Evolutionary conservation across 2,329 filamentous ascomycete genomes (phyloP).

Genomic region (Ophiostoma angusticollis): DNA sequence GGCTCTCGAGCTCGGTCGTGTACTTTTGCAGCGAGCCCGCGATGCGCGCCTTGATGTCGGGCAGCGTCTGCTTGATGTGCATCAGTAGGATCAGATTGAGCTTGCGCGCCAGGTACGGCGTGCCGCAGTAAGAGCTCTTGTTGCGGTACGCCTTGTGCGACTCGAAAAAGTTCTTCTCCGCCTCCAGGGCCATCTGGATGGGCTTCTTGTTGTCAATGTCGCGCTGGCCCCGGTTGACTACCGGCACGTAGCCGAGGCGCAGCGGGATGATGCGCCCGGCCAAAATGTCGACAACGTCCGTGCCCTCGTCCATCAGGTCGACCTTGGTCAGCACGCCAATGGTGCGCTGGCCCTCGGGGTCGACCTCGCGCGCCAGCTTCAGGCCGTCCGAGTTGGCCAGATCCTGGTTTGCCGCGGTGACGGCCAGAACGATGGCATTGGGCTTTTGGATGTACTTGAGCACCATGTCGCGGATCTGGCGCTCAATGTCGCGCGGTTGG

Average conservation of each 20-base stretch:
- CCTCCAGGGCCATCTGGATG: constrained; percentile 80
- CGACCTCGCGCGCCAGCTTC: constrained; percentile 93
- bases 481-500: constrained; percentile 95
- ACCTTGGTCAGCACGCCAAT: constrained; percentile 95
- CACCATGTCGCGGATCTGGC: constrained; percentile 92
- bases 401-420: constrained; percentile 95
- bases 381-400: constrained; percentile 96
- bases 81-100: constrained; percentile 99
- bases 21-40: constrained; percentile 92
- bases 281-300: constrained; percentile 93
- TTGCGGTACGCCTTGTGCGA: constrained; percentile 98
- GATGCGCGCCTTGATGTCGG: constrained; percentile 96
- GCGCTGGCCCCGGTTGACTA: constrained; percentile 93
- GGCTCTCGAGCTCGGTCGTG: constrained; percentile 59
- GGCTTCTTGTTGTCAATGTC: constrained; percentile 98
- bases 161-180: constrained; percentile 95
- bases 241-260: constrained; percentile 82
- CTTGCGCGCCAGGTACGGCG: constrained; percentile 90
- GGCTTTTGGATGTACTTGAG: constrained; percentile 98
- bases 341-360: constrained; percentile 83
- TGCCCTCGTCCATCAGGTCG: constrained; percentile 97
- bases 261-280: constrained; percentile 94
- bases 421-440: constrained; percentile 93
- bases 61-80: constrained; percentile 99
- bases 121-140: constrained; percentile 97